A percentile compares a stretch with the other conserved stretches of the same genome.
These are phyloP conservation scores for Cyberlindnera mississippiensis DNA, from an alignment of 805 yeast species.

Conservation along the genomic window DNA sequence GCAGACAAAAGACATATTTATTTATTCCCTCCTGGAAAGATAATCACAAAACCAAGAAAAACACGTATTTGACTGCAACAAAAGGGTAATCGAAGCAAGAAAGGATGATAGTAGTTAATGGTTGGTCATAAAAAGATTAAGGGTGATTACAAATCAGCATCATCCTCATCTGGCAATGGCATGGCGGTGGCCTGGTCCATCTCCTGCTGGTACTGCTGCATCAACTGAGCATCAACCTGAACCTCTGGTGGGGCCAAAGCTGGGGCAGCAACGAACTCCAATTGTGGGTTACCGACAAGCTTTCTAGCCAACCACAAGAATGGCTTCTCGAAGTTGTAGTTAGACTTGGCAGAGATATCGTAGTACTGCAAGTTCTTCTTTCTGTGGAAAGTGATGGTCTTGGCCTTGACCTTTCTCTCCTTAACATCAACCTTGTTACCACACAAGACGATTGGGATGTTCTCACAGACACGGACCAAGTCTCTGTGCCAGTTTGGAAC, in stretches of 20 bases:
- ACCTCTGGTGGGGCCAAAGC: slow-evolving; percentile 99
- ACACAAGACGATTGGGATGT: slow-evolving; percentile 97
- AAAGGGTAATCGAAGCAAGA: neutral
- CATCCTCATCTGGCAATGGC: slow-evolving; percentile 99
- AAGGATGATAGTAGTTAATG: neutral
- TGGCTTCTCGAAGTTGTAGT: slow-evolving; percentile 99
- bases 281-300: slow-evolving; percentile 95
- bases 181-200: slow-evolving; percentile 99
- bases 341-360: slow-evolving; percentile 99
- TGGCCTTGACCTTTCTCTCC: slow-evolving; percentile 99
- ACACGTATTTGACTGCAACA: neutral
- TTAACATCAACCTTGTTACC: slow-evolving; percentile 99
- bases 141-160: slow-evolving; percentile 80
- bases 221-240: slow-evolving; percentile 90
- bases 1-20: neutral
- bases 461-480: slow-evolving; percentile 98
- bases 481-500: slow-evolving; percentile 99
- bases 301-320: slow-evolving; percentile 99
- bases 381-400: slow-evolving; percentile 99
- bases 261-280: slow-evolving; percentile 98
- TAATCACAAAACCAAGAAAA: neutral
- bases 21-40: neutral
- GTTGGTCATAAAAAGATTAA: neutral
- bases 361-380: slow-evolving; percentile 99
- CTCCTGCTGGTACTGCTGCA: slow-evolving; percentile 98